Evolutionary conservation across 495 filamentous ascomycete genomes (phyloP).

Genomic region (Talaromyces nanjingensis): DNA sequence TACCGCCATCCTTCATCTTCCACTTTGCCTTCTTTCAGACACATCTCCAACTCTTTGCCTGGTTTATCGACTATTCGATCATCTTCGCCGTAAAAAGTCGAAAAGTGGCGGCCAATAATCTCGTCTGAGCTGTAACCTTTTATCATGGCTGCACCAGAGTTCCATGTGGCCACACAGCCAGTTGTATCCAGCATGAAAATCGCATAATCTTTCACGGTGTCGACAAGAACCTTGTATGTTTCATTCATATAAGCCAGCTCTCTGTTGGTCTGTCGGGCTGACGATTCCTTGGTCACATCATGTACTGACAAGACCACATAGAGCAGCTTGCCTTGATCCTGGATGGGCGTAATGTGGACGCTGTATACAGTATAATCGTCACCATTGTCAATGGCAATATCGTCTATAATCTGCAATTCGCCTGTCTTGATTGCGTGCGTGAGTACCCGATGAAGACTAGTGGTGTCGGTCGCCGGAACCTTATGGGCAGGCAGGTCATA

Average conservation of each 20-base stretch:
- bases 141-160: constrained; percentile 49
- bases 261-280: constrained; percentile 12
- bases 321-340: constrained; percentile 34
- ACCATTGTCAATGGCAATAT: constrained; percentile 22
- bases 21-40: constrained; percentile 51
- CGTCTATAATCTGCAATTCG: constrained; percentile 24
- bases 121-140: constrained; percentile 53
- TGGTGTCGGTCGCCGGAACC: constrained; percentile 29
- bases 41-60: constrained; percentile 46
- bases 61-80: constrained; percentile 49
- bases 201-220: constrained; percentile 59
- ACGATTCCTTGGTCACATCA: constrained; percentile 19
- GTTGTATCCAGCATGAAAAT: constrained; percentile 59
- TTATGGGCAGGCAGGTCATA: constrained; percentile 28
- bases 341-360: constrained; percentile 47
- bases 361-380: constrained; percentile 22
- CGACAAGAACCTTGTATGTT: constrained; percentile 55
- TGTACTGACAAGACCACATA: constrained; percentile 44
- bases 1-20: constrained; percentile 65
- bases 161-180: constrained; percentile 56
- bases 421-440: constrained; percentile 36
- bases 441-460: constrained; percentile 33
- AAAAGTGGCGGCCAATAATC: constrained; percentile 58
- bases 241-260: constrained; percentile 46
- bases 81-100: constrained; percentile 52